These are phyloP conservation scores for Starmerella asiatica DNA, from an alignment of 805 yeast species.

Conservation along the genomic window DNA sequence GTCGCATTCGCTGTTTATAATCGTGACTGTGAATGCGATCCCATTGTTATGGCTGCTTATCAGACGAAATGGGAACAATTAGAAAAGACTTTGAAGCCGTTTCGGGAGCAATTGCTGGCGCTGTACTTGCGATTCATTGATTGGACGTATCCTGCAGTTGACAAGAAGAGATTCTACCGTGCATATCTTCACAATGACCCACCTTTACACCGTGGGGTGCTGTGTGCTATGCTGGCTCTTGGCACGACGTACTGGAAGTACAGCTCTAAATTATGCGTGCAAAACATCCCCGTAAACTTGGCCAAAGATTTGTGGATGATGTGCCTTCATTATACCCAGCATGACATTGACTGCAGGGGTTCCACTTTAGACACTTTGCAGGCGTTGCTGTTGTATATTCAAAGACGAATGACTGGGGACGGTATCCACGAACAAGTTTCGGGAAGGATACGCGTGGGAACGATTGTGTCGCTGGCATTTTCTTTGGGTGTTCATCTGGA, in stretches of 20 bases:
- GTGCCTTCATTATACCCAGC: slow-evolving; percentile 22
- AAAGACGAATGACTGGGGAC: slow-evolving; percentile 24
- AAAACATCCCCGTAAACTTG: slow-evolving; percentile 23
- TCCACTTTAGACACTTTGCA: slow-evolving; percentile 26
- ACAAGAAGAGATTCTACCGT: slow-evolving; percentile 23
- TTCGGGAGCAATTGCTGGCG: slow-evolving; percentile 23
- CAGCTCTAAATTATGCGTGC: slow-evolving; percentile 24
- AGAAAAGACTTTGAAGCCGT: slow-evolving; percentile 14
- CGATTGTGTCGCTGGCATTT: slow-evolving; percentile 23
- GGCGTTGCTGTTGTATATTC: slow-evolving; percentile 25
- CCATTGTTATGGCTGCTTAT: slow-evolving; percentile 18
- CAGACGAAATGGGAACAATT: slow-evolving; percentile 9
- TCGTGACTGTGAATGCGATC: slow-evolving; percentile 20
- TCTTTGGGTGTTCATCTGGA: slow-evolving; percentile 28
- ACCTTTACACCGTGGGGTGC: slow-evolving; percentile 24
- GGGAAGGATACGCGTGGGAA: slow-evolving; percentile 22
- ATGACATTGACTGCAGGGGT: slow-evolving; percentile 22
- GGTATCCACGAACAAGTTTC: slow-evolving; percentile 24
- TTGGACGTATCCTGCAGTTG: slow-evolving; percentile 28
- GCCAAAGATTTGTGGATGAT: slow-evolving; percentile 22
- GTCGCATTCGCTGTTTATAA: slow-evolving; percentile 9
- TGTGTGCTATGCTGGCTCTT: slow-evolving; percentile 26
- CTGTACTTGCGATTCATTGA: slow-evolving; percentile 26
- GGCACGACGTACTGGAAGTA: slow-evolving; percentile 29
- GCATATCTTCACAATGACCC: slow-evolving; percentile 22